phyloP scores from a whole-genome alignment of 257 asterid genomes.

The Petrea volubilis region DNA sequence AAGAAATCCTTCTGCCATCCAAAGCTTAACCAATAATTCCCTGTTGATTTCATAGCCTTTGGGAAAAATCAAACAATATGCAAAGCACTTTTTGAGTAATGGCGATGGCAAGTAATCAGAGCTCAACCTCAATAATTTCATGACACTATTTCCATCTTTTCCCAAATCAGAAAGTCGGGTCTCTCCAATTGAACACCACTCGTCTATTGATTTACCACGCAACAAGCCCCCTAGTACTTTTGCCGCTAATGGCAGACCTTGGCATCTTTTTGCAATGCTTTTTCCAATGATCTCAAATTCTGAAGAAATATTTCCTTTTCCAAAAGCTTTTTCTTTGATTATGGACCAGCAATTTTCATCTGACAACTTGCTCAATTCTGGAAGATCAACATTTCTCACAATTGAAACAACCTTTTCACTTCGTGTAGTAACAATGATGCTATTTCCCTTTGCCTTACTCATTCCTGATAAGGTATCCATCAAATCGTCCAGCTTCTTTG shows the following conservation, averaged over 20 bases:
- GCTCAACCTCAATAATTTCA: too few species aligned
- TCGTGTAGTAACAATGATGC: too few species aligned
- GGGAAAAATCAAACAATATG: constrained; percentile 27
- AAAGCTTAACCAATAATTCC: too few species aligned
- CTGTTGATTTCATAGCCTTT: neutral
- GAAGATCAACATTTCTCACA: too few species aligned
- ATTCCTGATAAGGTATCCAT: neutral
- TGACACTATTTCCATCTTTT: constrained; percentile 13
- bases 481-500: constrained; percentile 11
- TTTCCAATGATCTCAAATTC: too few species aligned
- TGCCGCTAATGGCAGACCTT: constrained; percentile 36
- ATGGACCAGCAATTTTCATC: constrained; percentile 27
- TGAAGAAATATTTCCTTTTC: too few species aligned
- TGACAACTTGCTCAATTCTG: too few species aligned
- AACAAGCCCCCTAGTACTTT: constrained; percentile 32
- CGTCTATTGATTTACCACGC: neutral
- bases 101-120: constrained; percentile 24
- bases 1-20: too few species aligned
- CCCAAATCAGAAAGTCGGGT: neutral
- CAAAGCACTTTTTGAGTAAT: constrained; percentile 36
- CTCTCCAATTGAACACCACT: too few species aligned
- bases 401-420: constrained; percentile 9
- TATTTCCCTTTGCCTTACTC: neutral
- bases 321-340: too few species aligned
- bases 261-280: constrained; percentile 31